These are phyloP conservation scores for Sporisorium reilianum DNA, from an alignment of 1,284 basidiomycete genomes.

Conservation along the genomic window DNA sequence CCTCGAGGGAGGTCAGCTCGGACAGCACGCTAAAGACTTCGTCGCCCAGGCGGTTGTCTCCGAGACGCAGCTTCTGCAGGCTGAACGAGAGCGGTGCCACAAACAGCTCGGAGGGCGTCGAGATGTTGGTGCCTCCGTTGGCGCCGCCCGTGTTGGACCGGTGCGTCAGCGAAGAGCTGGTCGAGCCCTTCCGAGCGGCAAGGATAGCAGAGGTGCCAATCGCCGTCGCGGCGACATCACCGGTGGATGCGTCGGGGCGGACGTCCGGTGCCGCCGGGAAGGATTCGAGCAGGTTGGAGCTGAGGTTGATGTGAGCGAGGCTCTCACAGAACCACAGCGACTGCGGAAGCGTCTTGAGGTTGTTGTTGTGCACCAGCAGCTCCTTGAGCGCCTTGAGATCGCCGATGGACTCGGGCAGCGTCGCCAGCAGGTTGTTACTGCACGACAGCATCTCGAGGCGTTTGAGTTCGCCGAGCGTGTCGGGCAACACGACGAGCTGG, in stretches of 20 bases:
- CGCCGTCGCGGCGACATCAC: constrained; percentile 7
- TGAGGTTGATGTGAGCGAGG: constrained; percentile 83
- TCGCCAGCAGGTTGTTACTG: constrained; percentile 87
- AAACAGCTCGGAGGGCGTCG: constrained; percentile 39
- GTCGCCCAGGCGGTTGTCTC: constrained; percentile 89
- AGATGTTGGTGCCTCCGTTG: constrained; percentile 21
- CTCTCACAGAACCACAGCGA: constrained; percentile 87
- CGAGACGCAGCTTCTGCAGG: constrained; percentile 83
- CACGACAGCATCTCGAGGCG: constrained; percentile 83
- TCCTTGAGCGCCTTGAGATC: constrained; percentile 80
- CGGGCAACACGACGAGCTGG: constrained; percentile 85
- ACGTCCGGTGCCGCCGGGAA: constrained; percentile 76
- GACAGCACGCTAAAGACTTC: constrained; percentile 84
- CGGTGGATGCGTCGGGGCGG: constrained; percentile 12
- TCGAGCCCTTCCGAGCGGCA: constrained; percentile 64
- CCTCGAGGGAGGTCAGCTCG: constrained; percentile 73
- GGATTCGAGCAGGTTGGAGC: constrained; percentile 84
- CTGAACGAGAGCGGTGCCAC: constrained; percentile 78
- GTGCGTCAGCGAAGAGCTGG: constrained; percentile 51
- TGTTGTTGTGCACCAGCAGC: constrained; percentile 92
- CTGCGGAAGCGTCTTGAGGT: constrained; percentile 80
- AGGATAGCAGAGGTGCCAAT: constrained; percentile 19
- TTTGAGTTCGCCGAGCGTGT: constrained; percentile 80
- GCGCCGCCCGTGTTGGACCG: constrained; percentile 19
- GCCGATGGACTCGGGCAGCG: constrained; percentile 83